Percentiles rank a stretch among this genome's conserved stretches.
These are phyloP conservation scores for Calonectria naviculata DNA, from an alignment of 2,329 filamentous ascomycete species.

Conservation along the genomic window DNA sequence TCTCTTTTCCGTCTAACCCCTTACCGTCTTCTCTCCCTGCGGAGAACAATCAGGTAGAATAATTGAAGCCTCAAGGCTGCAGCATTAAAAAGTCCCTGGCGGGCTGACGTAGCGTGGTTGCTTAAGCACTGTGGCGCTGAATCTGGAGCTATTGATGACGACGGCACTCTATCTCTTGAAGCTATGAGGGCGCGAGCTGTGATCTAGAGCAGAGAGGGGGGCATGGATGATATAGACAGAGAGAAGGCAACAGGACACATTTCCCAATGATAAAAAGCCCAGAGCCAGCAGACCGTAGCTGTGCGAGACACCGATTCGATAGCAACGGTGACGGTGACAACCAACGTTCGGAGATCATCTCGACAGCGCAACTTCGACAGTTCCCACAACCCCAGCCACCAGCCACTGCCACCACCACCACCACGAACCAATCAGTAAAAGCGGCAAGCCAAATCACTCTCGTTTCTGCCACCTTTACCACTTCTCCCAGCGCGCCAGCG, in stretches of 20 bases:
- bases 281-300: neutral
- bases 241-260: conserved; percentile 9
- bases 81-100: conserved; percentile 35
- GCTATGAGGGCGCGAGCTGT: neutral
- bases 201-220: neutral
- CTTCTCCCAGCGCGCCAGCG: conserved; percentile 16
- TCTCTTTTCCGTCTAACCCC: neutral
- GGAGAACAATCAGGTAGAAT: conserved; percentile 30
- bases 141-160: conserved; percentile 36
- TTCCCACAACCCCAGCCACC: conserved; percentile 31
- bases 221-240: neutral
- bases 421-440: conserved; percentile 50
- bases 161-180: conserved; percentile 21
- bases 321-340: conserved; percentile 18
- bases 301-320: neutral
- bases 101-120: conserved; percentile 38
- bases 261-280: conserved; percentile 19
- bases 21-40: conserved; percentile 4
- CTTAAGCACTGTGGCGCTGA: conserved; percentile 33
- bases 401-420: conserved; percentile 38
- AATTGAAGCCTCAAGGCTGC: conserved; percentile 41
- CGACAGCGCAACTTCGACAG: conserved; percentile 28
- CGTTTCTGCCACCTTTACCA: conserved; percentile 35
- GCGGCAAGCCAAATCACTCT: conserved; percentile 43
- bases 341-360: conserved; percentile 14